Percentiles rank a stretch among this genome's conserved stretches.
Conservation (phyloP, 2,329 filamentous ascomycete species). For the Rutstroemia sp. region DNA sequence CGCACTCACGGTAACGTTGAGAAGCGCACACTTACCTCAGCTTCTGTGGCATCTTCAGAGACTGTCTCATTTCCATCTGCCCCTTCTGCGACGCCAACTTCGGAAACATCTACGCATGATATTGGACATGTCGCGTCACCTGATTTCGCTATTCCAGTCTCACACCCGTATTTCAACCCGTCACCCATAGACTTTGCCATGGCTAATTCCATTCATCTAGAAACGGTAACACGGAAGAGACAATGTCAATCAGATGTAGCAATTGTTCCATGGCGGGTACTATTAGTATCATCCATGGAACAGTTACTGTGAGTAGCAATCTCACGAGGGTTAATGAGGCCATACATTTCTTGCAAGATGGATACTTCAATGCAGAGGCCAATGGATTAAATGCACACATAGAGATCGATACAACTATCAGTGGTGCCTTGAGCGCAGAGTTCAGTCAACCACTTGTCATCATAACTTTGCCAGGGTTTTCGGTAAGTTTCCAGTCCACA, state of each 20-base stretch:
- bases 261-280: conserved; percentile 1
- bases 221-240: neutral
- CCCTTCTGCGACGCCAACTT: neutral
- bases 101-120: neutral
- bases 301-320: neutral
- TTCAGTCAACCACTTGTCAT: neutral
- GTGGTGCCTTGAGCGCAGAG: neutral
- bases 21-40: neutral
- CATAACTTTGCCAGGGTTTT: neutral
- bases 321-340: neutral
- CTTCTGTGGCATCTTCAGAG: neutral
- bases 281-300: conserved; percentile 1
- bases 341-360: conserved; percentile 1
- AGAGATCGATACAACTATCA: neutral
- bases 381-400: conserved; percentile 7
- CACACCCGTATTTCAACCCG: neutral
- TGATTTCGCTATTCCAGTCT: neutral
- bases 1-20: conserved; percentile 3
- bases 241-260: neutral
- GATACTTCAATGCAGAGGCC: neutral
- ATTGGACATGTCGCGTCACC: neutral
- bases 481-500: neutral
- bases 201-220: neutral
- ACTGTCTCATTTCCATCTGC: neutral
- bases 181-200: neutral